Evolutionary conservation across 2,329 filamentous ascomycete genomes (phyloP).

Genomic region (Arthrobotrys entomopaga): DNA sequence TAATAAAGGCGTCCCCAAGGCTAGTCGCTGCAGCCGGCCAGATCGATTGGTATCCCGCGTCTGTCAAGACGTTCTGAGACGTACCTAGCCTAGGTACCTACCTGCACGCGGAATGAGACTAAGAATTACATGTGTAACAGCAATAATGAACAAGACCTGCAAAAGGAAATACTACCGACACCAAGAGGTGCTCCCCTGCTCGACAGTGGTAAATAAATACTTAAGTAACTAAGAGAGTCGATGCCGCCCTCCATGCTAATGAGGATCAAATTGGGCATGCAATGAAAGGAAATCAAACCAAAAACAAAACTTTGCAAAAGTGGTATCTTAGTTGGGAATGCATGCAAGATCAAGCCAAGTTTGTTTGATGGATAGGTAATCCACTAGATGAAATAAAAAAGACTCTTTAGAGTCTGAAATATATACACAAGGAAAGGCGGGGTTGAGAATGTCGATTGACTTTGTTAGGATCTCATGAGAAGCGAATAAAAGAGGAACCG

Average conservation of each 20-base stretch:
- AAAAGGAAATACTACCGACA: not conserved
- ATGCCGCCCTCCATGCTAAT: not conserved
- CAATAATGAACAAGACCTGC: not conserved
- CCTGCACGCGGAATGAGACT: not conserved
- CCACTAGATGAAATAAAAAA: constrained; percentile 1
- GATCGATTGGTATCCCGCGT: not conserved
- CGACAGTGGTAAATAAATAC: constrained; percentile 1
- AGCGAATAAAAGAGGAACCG: not conserved
- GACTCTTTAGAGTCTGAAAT: not conserved
- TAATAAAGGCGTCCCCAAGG: not conserved
- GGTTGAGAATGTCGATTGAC: not conserved
- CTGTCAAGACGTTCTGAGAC: too few relatives aligned
- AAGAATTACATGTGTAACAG: constrained; percentile 12
- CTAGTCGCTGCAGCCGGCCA: not conserved
- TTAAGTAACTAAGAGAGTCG: not conserved
- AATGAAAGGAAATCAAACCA: not conserved
- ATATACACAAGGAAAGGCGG: constrained; percentile 18
- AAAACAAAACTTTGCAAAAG: constrained; percentile 9
- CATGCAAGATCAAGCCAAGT: too few relatives aligned
- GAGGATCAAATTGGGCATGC: not conserved
- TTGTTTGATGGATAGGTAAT: too few relatives aligned
- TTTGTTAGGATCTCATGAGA: not conserved
- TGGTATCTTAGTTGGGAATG: constrained; percentile 7
- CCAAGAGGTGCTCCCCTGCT: constrained; percentile 1
- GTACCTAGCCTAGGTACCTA: too few relatives aligned